Conservation (phyloP, 441 rosid species). For the Metrosideros polymorpha region DNA sequence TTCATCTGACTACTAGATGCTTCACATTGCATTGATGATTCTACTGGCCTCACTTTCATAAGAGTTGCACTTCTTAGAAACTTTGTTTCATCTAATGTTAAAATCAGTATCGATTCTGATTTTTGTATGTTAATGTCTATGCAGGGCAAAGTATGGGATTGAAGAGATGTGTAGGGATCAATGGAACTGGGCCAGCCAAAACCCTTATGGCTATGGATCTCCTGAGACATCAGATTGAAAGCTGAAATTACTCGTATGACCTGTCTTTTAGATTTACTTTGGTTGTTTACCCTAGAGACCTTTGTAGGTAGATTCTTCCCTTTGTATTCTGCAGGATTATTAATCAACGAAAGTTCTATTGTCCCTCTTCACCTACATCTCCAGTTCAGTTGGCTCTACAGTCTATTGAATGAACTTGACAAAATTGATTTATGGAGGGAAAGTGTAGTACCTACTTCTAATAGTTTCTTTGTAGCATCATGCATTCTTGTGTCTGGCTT, state of each 20-base stretch:
- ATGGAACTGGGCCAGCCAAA: constrained; percentile 95
- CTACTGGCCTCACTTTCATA: not conserved
- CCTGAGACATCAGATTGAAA: constrained; percentile 15
- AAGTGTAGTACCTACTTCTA: not conserved
- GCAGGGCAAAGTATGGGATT: constrained; percentile 72
- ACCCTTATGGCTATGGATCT: constrained; percentile 76
- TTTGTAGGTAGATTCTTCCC: not conserved
- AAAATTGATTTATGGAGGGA: not conserved
- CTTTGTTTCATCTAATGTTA: not conserved
- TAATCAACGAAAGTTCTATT: not conserved
- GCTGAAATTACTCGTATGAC: not conserved
- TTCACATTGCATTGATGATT: not conserved
- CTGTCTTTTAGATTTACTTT: not conserved
- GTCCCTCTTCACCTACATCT: not conserved
- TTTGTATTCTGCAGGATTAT: not conserved
- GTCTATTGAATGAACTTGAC: not conserved
- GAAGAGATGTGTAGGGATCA: constrained; percentile 90
- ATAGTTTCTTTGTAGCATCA: not conserved
- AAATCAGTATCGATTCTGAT: not conserved
- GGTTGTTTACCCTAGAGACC: not conserved
- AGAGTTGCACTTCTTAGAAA: not conserved
- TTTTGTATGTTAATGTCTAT: not conserved
- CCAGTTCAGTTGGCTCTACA: not conserved
- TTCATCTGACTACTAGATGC: not conserved
- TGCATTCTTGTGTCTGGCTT: not conserved